phyloP scores from a whole-genome alignment of 139 green algal genomes.

The Chlorella sp. region DNA sequence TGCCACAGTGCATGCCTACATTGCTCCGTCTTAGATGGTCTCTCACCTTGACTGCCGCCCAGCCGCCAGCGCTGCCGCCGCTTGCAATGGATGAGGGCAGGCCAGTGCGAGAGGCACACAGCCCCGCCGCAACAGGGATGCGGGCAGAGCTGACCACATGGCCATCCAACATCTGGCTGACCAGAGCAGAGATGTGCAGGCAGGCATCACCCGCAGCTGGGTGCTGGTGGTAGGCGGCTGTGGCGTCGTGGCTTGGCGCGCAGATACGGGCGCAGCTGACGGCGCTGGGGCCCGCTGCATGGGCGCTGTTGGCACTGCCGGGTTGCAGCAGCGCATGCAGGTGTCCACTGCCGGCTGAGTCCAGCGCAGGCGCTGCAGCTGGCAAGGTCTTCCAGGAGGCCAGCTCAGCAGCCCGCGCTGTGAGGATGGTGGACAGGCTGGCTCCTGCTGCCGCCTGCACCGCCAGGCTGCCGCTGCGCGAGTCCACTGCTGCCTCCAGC shows the following conservation, averaged over 20 bases:
- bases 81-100: background rate
- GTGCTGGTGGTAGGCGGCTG: constrained; percentile 24
- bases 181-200: constrained; percentile 13
- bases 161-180: background rate
- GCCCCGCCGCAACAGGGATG: constrained; percentile 8
- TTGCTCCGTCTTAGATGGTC: too few relatives aligned
- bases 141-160: background rate
- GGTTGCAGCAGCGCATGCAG: background rate
- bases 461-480: background rate
- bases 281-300: background rate
- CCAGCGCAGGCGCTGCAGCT: background rate
- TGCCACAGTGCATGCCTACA: too few relatives aligned
- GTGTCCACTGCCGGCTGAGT: background rate
- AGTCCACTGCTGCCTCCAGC: background rate
- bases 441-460: background rate
- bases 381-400: too few relatives aligned
- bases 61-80: constrained; percentile 5
- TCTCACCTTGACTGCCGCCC: constrained; percentile 7
- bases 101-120: background rate
- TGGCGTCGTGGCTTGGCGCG: background rate
- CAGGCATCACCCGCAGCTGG: constrained; percentile 1
- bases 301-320: background rate
- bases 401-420: background rate
- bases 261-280: background rate
- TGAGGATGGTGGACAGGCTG: background rate